Base-by-base conservation (phyloP, 1,284 basidiomycete genomes). In the Cryptococcus wingfieldii region DNA sequence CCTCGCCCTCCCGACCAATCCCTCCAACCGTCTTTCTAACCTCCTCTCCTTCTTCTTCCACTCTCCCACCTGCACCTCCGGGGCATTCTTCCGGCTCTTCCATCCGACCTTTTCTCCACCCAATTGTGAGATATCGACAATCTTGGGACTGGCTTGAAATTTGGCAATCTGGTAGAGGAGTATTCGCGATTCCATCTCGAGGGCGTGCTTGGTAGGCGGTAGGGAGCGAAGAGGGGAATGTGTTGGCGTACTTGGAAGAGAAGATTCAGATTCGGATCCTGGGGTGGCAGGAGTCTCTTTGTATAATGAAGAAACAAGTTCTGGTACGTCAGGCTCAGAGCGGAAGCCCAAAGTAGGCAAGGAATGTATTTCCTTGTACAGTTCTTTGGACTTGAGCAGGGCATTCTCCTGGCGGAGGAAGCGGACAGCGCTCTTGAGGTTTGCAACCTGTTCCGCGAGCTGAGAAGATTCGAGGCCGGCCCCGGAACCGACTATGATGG, bases 391-490 rank as follows among this genome's bases (percentile, higher is more conserved):
- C 71, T 90, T 94, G 73, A 98, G 84, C 71, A 89, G 89, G 1
- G 89, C 84, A 74, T 98, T 98, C 75, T 98, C 95, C 38, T 82
- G 84, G 18, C 93, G 85, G 28, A 98, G 80, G 83, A 89, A 95
- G 28, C 89, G 85, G 27, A 98, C 84, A 0, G 91, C 91, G 3
- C 87, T 86, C 44, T 90, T 87, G 18, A 98, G 82, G n/a, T 87
- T 87, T 51, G 95, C 90, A 66, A 98, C 84, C 83, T 92, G 89
- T 73, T 93, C 89, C 25, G 90, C 75, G 7, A 94, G 81, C 71
- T 90, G 85, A 0, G 88, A 86, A 0, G 89, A 90, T 67, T 95
- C 91, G 39, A 93, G 69, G 62, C 82, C 92, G 25, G 86, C 86
- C 65, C 90, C 87, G 18, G 27, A 27, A 14, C 87, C 80, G 1